Evolutionary conservation across 129 eudicot genomes (phyloP), one percentile per base, ranked within the genome.

Genomic region (Centrapalus pauciflorus): DNA sequence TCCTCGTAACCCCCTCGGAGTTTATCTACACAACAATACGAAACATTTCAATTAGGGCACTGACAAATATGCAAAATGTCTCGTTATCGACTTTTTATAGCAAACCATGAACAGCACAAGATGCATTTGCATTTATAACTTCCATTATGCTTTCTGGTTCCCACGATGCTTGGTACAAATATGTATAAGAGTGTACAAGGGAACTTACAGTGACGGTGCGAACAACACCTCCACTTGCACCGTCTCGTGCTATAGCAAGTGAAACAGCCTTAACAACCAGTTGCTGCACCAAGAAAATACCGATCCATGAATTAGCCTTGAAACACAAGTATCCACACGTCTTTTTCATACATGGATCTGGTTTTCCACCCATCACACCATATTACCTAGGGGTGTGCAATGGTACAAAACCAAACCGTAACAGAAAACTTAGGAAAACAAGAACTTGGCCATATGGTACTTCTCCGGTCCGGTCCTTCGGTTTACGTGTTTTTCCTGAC

Each of bases 161-260:
- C n/a, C n/a, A n/a, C n/a, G n/a, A n/a, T n/a, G n/a, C n/a, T n/a
- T n/a, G n/a, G n/a, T n/a, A n/a, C n/a, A n/a, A n/a, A n/a, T n/a
- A n/a, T 11, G 28, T n/a, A 24, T 32, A 0, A 7, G 32, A 11
- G 20, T 4, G 33, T 51, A 28, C 4, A 57, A 54, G 20, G n/a
- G 26, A 60, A 77, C 94, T 87, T 79, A 91, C 96, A 26, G 79
- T 91, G 65, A 91, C 97, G 24, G 97, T 91, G 37, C 97, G 90
- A 50, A 91, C 90, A 64, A 91, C 97, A 17, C 97, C 97, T 25
- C 97, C 97, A 70, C 97, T 91, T 45, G 97, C 97, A 68, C 97
- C 97, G 81, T 91, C 97, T 24, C 97, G 88, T 56, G 97, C 97
- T 60, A 91, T 91, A 33, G 97, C 97, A 61, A 91, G 97, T 70